phyloP scores from a whole-genome alignment of 768 basidiomycete species.

The Rhodotorula kratochvilovae region DNA sequence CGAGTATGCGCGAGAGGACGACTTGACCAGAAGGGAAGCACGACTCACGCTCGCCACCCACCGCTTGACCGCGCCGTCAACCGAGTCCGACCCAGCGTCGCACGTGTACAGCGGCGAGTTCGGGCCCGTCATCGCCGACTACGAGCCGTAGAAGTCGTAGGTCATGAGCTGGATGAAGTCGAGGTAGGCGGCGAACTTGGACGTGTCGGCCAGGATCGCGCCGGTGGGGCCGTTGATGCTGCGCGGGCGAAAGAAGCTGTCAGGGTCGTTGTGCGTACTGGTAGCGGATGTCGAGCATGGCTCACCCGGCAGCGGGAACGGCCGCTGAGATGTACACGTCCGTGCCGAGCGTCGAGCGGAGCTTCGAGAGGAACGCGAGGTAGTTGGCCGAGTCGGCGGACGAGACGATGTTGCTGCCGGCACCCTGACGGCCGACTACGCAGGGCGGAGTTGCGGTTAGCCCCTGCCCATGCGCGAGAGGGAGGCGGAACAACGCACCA shows the following conservation, averaged over 20 bases:
- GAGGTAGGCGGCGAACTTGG: constrained; percentile 4
- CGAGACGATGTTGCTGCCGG: constrained; percentile 45
- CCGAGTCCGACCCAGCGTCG: constrained; percentile 8
- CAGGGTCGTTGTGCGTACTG: no score
- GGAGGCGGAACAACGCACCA: constrained; percentile 36
- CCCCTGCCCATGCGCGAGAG: no score
- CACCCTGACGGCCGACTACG: constrained; percentile 38
- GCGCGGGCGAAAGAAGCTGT: neutral
- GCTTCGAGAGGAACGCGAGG: constrained; percentile 45
- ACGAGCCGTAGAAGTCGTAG: constrained; percentile 28
- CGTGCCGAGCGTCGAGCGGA: constrained; percentile 41
- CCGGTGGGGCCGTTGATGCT: constrained; percentile 23
- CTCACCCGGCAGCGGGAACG: constrained; percentile 23
- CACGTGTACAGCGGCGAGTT: constrained; percentile 26
- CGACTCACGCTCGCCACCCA: constrained; percentile 8
- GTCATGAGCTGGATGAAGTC: constrained; percentile 30
- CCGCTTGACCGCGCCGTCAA: neutral
- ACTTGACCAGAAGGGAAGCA: no score
- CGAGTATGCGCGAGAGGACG: no score
- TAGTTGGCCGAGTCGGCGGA: constrained; percentile 47
- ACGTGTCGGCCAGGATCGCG: neutral
- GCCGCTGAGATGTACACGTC: neutral
- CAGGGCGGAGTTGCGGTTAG: neutral
- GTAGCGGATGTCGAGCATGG: no score
- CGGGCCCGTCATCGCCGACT: constrained; percentile 16